Evolutionary conservation across 768 basidiomycete genomes (phyloP), one percentile per base, ranked within the genome.

Genomic region (Psilocybe sp.): DNA sequence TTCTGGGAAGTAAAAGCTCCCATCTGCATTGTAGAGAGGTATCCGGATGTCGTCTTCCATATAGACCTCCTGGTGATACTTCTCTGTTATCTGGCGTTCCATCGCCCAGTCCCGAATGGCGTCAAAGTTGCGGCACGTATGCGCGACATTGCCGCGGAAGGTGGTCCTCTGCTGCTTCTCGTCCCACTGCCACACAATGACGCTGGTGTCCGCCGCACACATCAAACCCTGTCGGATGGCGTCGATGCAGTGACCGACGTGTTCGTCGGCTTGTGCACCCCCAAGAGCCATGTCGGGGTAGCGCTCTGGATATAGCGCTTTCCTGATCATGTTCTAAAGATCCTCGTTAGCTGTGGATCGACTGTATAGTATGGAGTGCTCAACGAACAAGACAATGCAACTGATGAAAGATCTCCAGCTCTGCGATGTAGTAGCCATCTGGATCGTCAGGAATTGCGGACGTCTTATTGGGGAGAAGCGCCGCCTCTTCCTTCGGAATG

Each of bases 351-450:
- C 15, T 2, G 19, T 4, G 16, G 38, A 20, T 11, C 13, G n/a
- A n/a, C n/a, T n/a, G n/a, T n/a, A n/a, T n/a, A n/a, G n/a, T n/a
- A n/a, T n/a, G n/a, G n/a, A n/a, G n/a, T 19, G 20, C 4, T 28
- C 19, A 12, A 40, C 50, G 20, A 20, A 60, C 62, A 40, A 63
- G 40, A 19, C 62, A 60, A 44, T 61, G 62, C 31, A 63, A 37
- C 39, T 63, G 58, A 44, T 63, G 62, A 44, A 63, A 63, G 13
- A 62, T 61, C 28, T 63, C 60, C n/a, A 63, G 44, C 15, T 44
- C 50, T 28, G 23, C 23, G 13, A 54, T 47, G 13, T 61, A 35
- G 49, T 61, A 63, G 37, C 60, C 39, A 2, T 50, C 56, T 5
- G 54, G 45, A n/a, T 59, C 52, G 9, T 45, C 54, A 8, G 50